Evolutionary conservation across 106 monocot genomes (phyloP), one percentile per base, ranked within the genome.

Genomic region (Amphibolis antarctica): DNA sequence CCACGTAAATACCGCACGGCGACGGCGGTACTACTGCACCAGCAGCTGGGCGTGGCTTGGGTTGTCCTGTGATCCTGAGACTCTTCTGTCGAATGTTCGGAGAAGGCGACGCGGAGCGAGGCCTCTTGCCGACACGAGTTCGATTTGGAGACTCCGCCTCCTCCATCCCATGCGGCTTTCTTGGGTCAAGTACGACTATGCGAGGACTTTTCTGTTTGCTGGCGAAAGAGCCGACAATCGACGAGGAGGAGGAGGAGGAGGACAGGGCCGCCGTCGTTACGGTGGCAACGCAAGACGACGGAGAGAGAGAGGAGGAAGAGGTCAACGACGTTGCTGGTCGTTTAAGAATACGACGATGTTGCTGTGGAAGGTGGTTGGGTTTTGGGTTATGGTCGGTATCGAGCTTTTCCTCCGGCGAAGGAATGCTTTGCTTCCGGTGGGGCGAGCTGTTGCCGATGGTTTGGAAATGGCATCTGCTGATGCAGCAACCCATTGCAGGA

Each of bases 401-500:
- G 28, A 15, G 4, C 14, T 15, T 28, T 13, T 23, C 28, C 0
- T 27, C n/a, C n/a, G n/a, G 27, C 3, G 24, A 42, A 11, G 62
- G 24, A 17, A 20, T 30, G 12, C 11, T 27, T n/a, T 26, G 50
- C 30, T 29, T 20, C 15, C 0, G 27, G 20, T 31, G 30, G 10
- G 19, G 5, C 27, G 58, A 18, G 67, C 57, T 66, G 52, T 64
- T 17, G 81, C 70, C 44, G 72, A 53, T 42, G 44, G 46, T 10
- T 13, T 46, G 29, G 47, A 12, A 17, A 46, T 58, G 62, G 74
- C 74, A 75, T 60, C 67, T 78, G 71, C 82, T 82, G 12, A 66
- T 47, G 69, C 77, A 82, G 66, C 67, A 54, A 23, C 82, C 82
- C 82, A 82, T 82, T 30, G 58, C 29, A 12, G 0, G 48, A 21